Base-by-base conservation (phyloP, 2,329 filamentous ascomycete species). In the Cladophialophora immunda region DNA sequence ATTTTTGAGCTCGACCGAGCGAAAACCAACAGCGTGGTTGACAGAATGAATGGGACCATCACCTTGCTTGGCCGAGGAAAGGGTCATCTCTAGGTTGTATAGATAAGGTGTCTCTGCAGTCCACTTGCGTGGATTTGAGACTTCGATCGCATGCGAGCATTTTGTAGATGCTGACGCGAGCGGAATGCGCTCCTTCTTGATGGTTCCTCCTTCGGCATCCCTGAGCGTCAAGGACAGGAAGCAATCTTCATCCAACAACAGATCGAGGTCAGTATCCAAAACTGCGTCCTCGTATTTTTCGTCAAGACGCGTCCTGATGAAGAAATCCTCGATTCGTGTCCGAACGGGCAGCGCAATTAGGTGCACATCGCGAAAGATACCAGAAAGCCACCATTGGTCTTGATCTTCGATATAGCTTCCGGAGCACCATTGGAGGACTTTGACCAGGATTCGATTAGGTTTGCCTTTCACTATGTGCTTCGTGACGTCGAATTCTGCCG, bases 361-460 rank as follows among this genome's bases (percentile, higher is more conserved):
- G 58, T 86, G 82, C 0, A 91, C 89, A 73, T 91, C 89, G 22
- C 89, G 83, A 73, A 90, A 92, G 45, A 91, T 91, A 54, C 57
- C 62, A 25, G 85, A 88, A 4, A 90, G 77, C 85, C 87, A 88
- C 89, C 89, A 91, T 73, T 90, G 87, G 74, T 91, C 88, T 71
- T 89, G 78, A 62, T 91, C 88, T 75, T 92, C 89, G 36, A 91
- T 88, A 71, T 91, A 91, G 0, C 86, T 86, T 1, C 87, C 89
- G 70, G 91, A 89, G 36, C 84, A 90, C 81, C 86, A 90, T 73
- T 91, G 88, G 69, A 92, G 92, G 0, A 92, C 90, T n/a, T 84
- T 81, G 0, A 92, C 87, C 9, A 84, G 82, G 0, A 92, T 74
- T 1, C 79, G 81, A 68, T 91, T 92, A 54, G 81, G 77, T 2